Evolutionary conservation across 2,329 filamentous ascomycete genomes (phyloP).

Genomic region (Pleurostoma richardsiae): DNA sequence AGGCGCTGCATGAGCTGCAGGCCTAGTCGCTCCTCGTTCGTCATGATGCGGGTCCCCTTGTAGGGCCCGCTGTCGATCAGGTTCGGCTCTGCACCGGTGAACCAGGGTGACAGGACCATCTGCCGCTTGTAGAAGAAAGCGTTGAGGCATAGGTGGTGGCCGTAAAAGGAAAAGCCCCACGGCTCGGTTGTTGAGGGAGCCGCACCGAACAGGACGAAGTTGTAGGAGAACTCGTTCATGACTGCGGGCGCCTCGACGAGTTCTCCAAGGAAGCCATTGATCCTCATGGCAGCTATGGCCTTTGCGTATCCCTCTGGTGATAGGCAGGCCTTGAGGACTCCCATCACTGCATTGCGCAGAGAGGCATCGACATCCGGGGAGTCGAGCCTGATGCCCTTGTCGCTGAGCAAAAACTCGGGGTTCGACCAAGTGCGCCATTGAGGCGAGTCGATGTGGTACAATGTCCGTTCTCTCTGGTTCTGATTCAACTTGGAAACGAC

Average conservation of each 20-base stretch:
- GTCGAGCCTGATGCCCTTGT: conserved; percentile 68
- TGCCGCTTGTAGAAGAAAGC: conserved; percentile 62
- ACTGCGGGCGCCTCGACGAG: conserved; percentile 56
- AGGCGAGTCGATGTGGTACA: conserved; percentile 61
- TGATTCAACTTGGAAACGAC: conserved; percentile 41
- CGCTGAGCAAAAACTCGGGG: conserved; percentile 65
- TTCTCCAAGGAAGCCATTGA: conserved; percentile 71
- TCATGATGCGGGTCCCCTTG: conserved; percentile 60
- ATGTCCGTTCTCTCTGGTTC: conserved; percentile 40
- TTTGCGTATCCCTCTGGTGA: conserved; percentile 69
- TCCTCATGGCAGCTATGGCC: conserved; percentile 63
- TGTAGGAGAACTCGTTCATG: conserved; percentile 73
- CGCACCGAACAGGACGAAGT: conserved; percentile 65
- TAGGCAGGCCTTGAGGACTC: conserved; percentile 51
- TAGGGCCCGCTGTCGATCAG: conserved; percentile 61
- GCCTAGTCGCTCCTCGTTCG: conserved; percentile 59
- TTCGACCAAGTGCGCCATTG: conserved; percentile 70
- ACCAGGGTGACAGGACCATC: conserved; percentile 68
- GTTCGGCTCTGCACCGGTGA: conserved; percentile 78
- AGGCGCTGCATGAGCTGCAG: conserved; percentile 67
- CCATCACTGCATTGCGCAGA: conserved; percentile 44
- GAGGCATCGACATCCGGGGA: conserved; percentile 34
- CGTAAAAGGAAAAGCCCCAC: conserved; percentile 74
- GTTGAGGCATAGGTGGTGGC: conserved; percentile 72
- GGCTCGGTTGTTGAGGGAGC: conserved; percentile 49